Evolutionary conservation across 805 yeast species (phyloP).

Genomic region (Hanseniaspora nectarophila): DNA sequence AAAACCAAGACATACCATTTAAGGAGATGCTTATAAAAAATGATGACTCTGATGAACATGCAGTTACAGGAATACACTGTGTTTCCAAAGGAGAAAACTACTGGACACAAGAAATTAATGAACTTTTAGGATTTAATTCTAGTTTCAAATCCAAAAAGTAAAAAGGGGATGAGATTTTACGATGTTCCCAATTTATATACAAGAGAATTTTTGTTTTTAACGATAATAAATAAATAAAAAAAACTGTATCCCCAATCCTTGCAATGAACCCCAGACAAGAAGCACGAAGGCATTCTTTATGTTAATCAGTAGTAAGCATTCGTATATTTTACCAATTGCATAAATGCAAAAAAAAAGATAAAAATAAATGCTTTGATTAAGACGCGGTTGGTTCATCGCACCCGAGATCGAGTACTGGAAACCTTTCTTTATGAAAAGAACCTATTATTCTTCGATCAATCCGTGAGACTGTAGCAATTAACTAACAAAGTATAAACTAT

Average conservation of each 20-base stretch:
- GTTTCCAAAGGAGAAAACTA: constrained; percentile 72
- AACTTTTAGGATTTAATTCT: constrained; percentile 76
- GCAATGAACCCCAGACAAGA: constrained; percentile 57
- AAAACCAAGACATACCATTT: constrained; percentile 35
- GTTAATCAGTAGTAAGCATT: constrained; percentile 24
- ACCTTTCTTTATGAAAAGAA: not conserved
- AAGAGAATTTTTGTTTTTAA: too few relatives aligned
- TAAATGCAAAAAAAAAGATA: not conserved
- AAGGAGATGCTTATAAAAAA: constrained; percentile 2
- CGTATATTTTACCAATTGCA: not conserved
- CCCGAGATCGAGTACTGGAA: constrained; percentile 50
- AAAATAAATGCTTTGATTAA: constrained; percentile 1
- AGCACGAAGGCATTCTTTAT: constrained; percentile 67
- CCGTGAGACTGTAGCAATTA: not conserved
- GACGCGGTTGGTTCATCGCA: constrained; percentile 47
- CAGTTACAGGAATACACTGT: constrained; percentile 66
- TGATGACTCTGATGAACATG: constrained; percentile 17
- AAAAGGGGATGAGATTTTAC: too few relatives aligned
- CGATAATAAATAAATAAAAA: too few relatives aligned
- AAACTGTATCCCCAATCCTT: constrained; percentile 35
- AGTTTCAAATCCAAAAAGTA: constrained; percentile 44
- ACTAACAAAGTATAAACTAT: constrained; percentile 25
- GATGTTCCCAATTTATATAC: too few relatives aligned
- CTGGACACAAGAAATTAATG: constrained; percentile 86
- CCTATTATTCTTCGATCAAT: constrained; percentile 41